phyloP scores from a whole-genome alignment of 2,329 filamentous ascomycete genomes.

The Xylogone sp. region DNA sequence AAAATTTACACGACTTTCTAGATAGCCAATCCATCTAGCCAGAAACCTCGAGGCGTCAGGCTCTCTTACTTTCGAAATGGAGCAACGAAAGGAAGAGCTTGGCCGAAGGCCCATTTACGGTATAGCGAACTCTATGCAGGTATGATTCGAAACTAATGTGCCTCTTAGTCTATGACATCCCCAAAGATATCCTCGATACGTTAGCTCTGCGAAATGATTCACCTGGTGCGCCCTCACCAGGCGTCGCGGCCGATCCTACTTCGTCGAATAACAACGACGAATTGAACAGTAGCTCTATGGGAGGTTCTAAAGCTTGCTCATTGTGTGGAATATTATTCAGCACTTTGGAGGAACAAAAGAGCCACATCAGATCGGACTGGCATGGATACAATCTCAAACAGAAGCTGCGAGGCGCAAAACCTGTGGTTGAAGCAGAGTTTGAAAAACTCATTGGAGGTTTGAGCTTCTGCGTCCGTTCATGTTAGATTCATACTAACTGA shows the following conservation, averaged over 20 bases:
- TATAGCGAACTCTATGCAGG: constrained; percentile 13
- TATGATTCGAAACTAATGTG: constrained; percentile 12
- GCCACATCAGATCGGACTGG: constrained; percentile 84
- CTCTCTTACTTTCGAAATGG: constrained; percentile 19
- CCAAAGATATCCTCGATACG: constrained; percentile 30
- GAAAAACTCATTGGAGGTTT: constrained; percentile 69
- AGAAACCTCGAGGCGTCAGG: background rate
- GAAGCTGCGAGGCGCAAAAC: constrained; percentile 68
- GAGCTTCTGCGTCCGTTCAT: background rate
- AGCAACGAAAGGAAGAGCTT: constrained; percentile 32
- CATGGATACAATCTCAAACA: constrained; percentile 95
- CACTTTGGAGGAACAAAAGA: constrained; percentile 74
- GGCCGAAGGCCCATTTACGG: constrained; percentile 35
- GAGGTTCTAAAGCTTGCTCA: constrained; percentile 71
- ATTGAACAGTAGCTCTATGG: constrained; percentile 34
- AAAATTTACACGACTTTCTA: constrained; percentile 13
- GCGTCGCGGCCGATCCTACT: constrained; percentile 15
- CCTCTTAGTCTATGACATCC: constrained; percentile 28
- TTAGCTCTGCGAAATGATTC: constrained; percentile 26
- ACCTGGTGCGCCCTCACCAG: constrained; percentile 16
- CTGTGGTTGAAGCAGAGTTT: constrained; percentile 79
- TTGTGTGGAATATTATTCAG: constrained; percentile 72
- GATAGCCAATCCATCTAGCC: background rate
- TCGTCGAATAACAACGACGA: constrained; percentile 34
- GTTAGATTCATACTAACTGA: constrained; percentile 10